Conservation (phyloP, 768 basidiomycete species). For the Tricholoma sp. region DNA sequence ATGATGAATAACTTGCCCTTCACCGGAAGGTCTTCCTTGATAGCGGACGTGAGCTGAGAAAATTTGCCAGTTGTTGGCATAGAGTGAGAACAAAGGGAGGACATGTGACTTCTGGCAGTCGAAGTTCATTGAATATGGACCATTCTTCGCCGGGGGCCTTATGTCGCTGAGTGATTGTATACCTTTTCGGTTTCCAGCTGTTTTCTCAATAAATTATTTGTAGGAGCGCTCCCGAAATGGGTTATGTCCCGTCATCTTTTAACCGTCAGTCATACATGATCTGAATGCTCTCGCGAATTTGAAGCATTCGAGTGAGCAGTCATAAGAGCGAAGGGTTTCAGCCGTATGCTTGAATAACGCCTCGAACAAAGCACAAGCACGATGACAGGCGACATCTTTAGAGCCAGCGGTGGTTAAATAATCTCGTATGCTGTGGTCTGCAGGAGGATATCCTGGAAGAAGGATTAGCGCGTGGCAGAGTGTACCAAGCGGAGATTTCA, state of each 20-base stretch:
- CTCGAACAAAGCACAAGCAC: not conserved
- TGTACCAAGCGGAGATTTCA: not conserved
- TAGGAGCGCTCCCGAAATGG: not conserved
- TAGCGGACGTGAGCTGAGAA: not conserved
- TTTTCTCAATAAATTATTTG: not conserved
- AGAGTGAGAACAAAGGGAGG: no score
- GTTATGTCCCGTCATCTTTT: not conserved
- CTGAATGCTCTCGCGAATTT: not conserved
- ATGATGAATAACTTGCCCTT: not conserved
- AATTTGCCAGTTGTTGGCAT: no score
- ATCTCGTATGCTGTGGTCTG: not conserved
- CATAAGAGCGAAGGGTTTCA: not conserved
- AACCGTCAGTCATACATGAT: slow-evolving; percentile 1
- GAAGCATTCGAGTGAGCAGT: not conserved
- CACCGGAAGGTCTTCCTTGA: slow-evolving; percentile 2
- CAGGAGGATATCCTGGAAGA: not conserved
- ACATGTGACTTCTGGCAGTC: no score
- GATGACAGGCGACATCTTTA: not conserved
- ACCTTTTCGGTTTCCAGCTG: not conserved
- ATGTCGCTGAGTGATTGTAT: no score
- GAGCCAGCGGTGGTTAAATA: not conserved
- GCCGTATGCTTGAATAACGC: not conserved
- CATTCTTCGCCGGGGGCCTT: no score
- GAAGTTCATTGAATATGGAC: no score
- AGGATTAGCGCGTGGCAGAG: not conserved